Base-by-base conservation (phyloP, 2,329 filamentous ascomycete genomes). In the Fusarium citri region DNA sequence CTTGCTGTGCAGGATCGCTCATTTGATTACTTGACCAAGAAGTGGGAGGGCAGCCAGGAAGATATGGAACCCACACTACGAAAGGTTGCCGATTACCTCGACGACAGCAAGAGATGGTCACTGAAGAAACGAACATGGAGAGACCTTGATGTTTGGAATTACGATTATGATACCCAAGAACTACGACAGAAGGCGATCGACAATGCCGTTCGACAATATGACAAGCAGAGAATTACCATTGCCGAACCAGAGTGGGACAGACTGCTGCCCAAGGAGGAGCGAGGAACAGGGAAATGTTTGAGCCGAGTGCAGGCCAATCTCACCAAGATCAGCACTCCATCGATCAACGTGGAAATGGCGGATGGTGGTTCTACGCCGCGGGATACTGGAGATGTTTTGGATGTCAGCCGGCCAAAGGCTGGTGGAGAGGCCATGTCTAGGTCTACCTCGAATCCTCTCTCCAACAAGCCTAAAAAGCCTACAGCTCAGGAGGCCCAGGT, bases 111-210 rank as follows among this genome's bases (percentile, higher is more conserved):
- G 64, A 88, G 83, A 69, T 91, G 86, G 83, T 78, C 81, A 34
- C 78, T 91, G 71, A 84, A 85, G 65, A 88, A 87, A 78, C 79
- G 82, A 25, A 87, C 84, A 66, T 91, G 86, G 84, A 89, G 86
- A 77, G 89, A 91, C 68, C 82, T 91, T 16, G 88, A 91, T 69
- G 86, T 90, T 23, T 91, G 86, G 84, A 85, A 83, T 60, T 89
- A 89, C 76, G 80, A 85, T 28, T 91, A 91, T 73, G 80, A 82
- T 46, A 81, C 77, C 40, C 78, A 83, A 20, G 83, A 86, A 31
- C 84, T 88, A 64, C 85, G 89, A 30, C 83, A 93, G 76, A 80
- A 84, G 72, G 85, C 87, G 66, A 86, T 91, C 75, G 83, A 92
- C 78, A 85, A 89, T 70, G 88, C 89, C 16, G 83, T 89, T 60